phyloP scores from a whole-genome alignment of 2,329 filamentous ascomycete genomes.

The Geosmithia morbida region DNA sequence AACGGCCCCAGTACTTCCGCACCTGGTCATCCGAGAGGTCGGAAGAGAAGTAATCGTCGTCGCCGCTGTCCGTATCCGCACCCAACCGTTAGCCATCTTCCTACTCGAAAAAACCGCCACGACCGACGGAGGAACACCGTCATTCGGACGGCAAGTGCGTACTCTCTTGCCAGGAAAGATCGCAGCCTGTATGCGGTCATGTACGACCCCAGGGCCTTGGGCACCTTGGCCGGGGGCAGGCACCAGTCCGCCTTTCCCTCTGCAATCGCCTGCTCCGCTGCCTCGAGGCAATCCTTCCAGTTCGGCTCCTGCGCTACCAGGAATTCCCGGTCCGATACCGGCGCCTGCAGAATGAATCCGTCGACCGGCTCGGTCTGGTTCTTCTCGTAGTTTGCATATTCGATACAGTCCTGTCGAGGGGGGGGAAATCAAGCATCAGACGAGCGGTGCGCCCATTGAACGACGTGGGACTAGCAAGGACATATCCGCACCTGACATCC shows the following conservation, averaged over 20 bases:
- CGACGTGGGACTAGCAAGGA: not conserved
- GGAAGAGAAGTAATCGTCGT: constrained; percentile 82
- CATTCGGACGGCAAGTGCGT: constrained; percentile 2
- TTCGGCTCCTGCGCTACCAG: constrained; percentile 30
- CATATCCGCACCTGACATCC: constrained; percentile 35
- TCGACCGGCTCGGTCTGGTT: constrained; percentile 41
- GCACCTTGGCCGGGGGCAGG: constrained; percentile 32
- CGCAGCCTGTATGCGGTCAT: constrained; percentile 38
- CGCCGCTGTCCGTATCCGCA: constrained; percentile 30
- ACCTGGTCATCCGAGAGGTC: constrained; percentile 49
- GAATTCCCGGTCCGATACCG: constrained; percentile 63
- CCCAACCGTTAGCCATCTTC: not conserved
- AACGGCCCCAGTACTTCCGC: constrained; percentile 47
- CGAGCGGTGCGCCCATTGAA: no score
- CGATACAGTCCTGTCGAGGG: constrained; percentile 38
- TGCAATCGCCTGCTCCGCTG: constrained; percentile 39
- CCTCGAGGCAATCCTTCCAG: constrained; percentile 27
- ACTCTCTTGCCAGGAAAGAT: constrained; percentile 35
- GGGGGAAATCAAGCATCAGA: no score
- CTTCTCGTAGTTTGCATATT: constrained; percentile 31
- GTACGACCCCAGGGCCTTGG: constrained; percentile 24
- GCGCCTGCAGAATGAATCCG: constrained; percentile 67
- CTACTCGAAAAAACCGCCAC: not conserved
- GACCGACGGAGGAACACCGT: not conserved
- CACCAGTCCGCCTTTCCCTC: constrained; percentile 38